Base-by-base conservation (phyloP, 2,329 filamentous ascomycete species). In the Trichoderma sp. region DNA sequence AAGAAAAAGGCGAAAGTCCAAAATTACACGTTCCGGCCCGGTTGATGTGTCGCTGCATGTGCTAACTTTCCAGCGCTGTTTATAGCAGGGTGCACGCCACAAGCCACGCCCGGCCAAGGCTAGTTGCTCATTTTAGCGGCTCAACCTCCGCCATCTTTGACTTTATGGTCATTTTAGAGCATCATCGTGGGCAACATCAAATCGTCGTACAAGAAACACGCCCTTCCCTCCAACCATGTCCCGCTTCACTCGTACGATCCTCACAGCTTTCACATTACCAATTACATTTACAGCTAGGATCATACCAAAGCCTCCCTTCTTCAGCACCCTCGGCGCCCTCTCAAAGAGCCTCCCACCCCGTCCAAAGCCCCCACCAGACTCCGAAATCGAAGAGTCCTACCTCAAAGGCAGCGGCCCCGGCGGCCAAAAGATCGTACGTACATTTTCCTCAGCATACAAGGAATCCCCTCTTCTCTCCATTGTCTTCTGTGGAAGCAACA, bases 401-500 rank as follows among this genome's bases (percentile, higher is more conserved):
- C 88, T 99, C 76, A 97, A 97, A 83, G 97, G 97, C 80, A 94
- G 91, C 79, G 97, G 97, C 1, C 96, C 97, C 0, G 97, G 97
- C 29, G 97, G 97, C 0, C 97, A 99, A 83, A 98, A 98, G 83
- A 98, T 98, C 86, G 93, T 95, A 85, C 72, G 86, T 83, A 7
- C 16, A n/a, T 29, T n/a, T 9, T 27, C 11, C 6, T 16, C 14
- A 16, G 3, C 12, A 59, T 2, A 24, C 21, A 56, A 0, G 29
- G 1, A 16, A 35, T 35, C 4, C 6, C 18, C 66, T 56, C 18
- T 27, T 24, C 41, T 31, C 9, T 16, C 1, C 14, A 14, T 33
- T 18, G 27, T 4, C 27, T 6, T 11, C 14, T 3, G 1, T 53
- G 9, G 18, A 45, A 29, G 12, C 21, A 56, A 31, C 18, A 5